Conservation (phyloP, 2,329 filamentous ascomycete genomes). For the Cyclaneusma minus region DNA sequence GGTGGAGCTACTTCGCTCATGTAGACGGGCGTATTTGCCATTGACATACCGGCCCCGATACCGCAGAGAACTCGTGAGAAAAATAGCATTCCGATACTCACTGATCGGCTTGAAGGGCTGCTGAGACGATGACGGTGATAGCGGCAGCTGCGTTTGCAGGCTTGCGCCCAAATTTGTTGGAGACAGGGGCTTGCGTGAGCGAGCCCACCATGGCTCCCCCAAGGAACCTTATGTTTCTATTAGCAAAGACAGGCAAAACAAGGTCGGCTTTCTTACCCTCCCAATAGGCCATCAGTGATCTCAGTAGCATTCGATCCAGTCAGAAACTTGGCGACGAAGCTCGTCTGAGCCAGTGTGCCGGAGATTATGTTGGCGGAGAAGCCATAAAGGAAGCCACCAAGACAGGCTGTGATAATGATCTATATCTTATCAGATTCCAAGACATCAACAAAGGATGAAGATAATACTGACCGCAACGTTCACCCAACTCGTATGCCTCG, state of each 20-base stretch:
- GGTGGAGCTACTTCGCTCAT: conserved; percentile 8
- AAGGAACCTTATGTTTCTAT: no score
- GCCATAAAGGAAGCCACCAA: conserved; percentile 17
- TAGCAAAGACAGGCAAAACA: no score
- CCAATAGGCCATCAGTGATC: conserved; percentile 10
- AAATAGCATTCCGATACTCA: conserved; percentile 7
- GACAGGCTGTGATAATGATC: conserved; percentile 10
- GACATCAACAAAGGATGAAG: conserved; percentile 5
- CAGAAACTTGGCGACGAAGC: conserved; percentile 15
- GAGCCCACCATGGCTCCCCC: conserved; percentile 12
- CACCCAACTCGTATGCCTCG: conserved; percentile 2
- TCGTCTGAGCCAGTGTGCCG: conserved; percentile 15
- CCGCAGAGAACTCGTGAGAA: conserved; percentile 7
- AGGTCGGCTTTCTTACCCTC: conserved; percentile 5
- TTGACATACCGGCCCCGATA: conserved; percentile 8
- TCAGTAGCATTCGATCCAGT: conserved; percentile 7
- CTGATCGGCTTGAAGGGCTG: conserved; percentile 9
- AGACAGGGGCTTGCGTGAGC: conserved; percentile 10
- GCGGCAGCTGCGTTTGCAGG: conserved; percentile 8
- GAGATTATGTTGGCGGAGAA: conserved; percentile 17
- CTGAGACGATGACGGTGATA: conserved; percentile 6
- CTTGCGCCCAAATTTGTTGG: conserved; percentile 11
- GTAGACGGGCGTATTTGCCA: conserved; percentile 5
- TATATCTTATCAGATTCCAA: conserved; percentile 6
- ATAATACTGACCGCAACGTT: conserved; percentile 11